Conservation (phyloP, 805 yeast species). For the Candida krabiensis region DNA sequence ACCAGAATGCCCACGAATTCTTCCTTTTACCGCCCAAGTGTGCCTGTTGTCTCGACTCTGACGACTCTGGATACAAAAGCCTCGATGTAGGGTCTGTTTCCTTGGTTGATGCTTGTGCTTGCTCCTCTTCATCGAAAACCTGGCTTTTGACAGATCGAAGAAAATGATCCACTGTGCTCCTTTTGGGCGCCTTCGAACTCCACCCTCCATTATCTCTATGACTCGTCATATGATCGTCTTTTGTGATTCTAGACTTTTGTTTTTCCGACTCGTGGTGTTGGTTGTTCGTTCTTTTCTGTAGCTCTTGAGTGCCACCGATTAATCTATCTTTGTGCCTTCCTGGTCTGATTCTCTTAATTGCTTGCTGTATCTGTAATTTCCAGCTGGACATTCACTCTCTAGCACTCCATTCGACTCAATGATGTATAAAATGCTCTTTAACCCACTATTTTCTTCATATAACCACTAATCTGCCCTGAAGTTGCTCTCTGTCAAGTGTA, state of each 20-base stretch:
- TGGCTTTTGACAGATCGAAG: conserved; percentile 22
- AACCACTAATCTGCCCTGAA: too few relatives aligned
- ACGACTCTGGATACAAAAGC: neutral
- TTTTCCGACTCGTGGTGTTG: too few relatives aligned
- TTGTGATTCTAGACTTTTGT: neutral
- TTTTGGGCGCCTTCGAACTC: conserved; percentile 1
- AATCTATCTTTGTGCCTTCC: too few relatives aligned
- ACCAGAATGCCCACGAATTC: conserved; percentile 31
- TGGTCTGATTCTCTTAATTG: too few relatives aligned
- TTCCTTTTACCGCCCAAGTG: conserved; percentile 11
- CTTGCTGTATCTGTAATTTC: too few relatives aligned
- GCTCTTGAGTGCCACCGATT: too few relatives aligned
- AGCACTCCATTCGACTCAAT: too few relatives aligned
- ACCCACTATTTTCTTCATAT: too few relatives aligned
- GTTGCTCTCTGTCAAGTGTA: too few relatives aligned
- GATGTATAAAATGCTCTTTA: too few relatives aligned
- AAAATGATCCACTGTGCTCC: conserved; percentile 9
- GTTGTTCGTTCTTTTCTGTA: too few relatives aligned
- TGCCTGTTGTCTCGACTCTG: neutral
- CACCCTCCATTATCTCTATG: neutral
- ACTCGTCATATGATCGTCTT: neutral
- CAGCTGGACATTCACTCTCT: too few relatives aligned
- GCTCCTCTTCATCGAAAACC: conserved; percentile 24
- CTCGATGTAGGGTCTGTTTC: neutral
- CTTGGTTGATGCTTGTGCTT: conserved; percentile 2